phyloP scores from a whole-genome alignment of 129 eudicot genomes.

The Centaurea solstitialis region DNA sequence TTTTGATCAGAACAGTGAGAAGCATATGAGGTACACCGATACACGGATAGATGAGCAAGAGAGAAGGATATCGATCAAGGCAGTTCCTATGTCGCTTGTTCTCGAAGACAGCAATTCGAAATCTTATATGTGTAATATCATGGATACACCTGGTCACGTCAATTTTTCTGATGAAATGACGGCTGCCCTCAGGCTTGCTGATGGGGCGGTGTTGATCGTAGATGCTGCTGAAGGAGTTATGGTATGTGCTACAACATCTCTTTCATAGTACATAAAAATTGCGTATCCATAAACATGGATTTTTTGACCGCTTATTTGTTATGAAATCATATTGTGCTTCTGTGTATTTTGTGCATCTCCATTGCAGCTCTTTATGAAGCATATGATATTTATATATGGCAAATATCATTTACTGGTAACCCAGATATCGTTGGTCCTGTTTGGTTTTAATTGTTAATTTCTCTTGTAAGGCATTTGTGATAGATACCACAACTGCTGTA shows the following conservation, averaged over 20 bases:
- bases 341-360: background rate
- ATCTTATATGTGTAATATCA: constrained; percentile 83
- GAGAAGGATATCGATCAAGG: constrained; percentile 88
- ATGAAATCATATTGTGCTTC: background rate
- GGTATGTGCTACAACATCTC: constrained; percentile 42
- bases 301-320: background rate
- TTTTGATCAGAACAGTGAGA: constrained; percentile 88
- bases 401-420: background rate
- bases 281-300: background rate
- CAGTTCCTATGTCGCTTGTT: constrained; percentile 94
- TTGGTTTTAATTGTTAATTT: background rate
- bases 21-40: constrained; percentile 97
- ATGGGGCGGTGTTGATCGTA: constrained; percentile 93
- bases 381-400: too few species aligned
- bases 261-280: background rate
- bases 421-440: background rate
- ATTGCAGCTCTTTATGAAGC: background rate
- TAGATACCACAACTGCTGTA: background rate
- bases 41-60: constrained; percentile 98
- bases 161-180: constrained; percentile 98
- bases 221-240: constrained; percentile 99
- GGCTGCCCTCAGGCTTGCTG: constrained; percentile 98
- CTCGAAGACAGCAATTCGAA: constrained; percentile 95
- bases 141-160: constrained; percentile 97
- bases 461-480: background rate